Evolutionary conservation across 768 basidiomycete species (phyloP).

Genomic region (Russula brevipes): DNA sequence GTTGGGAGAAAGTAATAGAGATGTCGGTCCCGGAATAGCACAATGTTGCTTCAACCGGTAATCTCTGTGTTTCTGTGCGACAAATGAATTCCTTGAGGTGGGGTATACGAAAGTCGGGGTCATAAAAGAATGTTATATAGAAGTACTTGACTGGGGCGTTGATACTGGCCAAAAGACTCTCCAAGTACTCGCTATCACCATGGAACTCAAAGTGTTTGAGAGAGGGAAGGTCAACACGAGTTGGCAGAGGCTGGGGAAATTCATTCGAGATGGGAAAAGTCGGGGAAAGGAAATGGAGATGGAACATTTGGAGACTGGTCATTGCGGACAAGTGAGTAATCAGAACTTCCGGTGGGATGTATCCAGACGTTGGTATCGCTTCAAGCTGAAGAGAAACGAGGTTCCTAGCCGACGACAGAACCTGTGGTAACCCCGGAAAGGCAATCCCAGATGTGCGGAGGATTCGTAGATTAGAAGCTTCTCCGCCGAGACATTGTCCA

Average conservation of each 20-base stretch:
- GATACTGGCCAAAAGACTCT: not conserved
- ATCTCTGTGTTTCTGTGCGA: not conserved
- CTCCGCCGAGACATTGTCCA: not conserved
- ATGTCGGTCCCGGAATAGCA: not conserved
- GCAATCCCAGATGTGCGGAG: not conserved
- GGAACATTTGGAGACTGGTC: constrained; percentile 1
- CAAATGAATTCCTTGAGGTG: not conserved
- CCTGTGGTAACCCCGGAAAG: not conserved
- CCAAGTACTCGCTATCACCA: not conserved
- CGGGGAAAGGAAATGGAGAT: not conserved
- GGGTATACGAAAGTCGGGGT: not conserved
- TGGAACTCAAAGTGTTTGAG: not conserved
- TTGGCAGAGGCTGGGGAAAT: not conserved
- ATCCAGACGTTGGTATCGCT: not conserved
- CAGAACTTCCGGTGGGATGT: not conserved
- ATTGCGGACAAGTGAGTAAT: not conserved
- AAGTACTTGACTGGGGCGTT: not conserved
- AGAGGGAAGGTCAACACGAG: not conserved
- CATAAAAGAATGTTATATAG: not conserved
- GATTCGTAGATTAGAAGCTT: not conserved
- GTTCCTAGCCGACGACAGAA: not conserved
- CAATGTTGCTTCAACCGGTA: not conserved
- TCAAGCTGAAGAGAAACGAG: not conserved
- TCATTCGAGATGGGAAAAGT: not conserved
- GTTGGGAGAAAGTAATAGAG: not conserved